A percentile compares a stretch with the other conserved stretches of the same genome.
These are phyloP conservation scores for Lodderomyces theae DNA, from an alignment of 1,139 yeast genomes.

Conservation along the genomic window DNA sequence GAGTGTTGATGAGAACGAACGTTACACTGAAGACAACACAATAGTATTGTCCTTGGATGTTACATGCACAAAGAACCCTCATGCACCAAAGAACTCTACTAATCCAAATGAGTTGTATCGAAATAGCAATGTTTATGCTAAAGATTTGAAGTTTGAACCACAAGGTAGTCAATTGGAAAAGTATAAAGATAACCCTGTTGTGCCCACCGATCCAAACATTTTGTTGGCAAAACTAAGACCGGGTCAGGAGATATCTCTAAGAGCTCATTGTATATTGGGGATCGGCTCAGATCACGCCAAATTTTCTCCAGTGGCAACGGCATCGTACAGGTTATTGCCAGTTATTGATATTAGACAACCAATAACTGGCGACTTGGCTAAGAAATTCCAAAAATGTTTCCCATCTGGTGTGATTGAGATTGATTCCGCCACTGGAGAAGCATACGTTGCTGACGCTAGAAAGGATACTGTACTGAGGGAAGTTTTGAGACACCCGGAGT, in stretches of 20 bases:
- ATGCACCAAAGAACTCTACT: constrained; percentile 75
- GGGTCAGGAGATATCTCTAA: constrained; percentile 89
- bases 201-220: constrained; percentile 82
- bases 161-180: constrained; percentile 80
- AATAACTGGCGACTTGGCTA: constrained; percentile 73
- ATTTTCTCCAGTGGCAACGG: constrained; percentile 95
- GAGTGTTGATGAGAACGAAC: constrained; percentile 59
- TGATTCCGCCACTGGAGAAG: constrained; percentile 55
- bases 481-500: constrained; percentile 89
- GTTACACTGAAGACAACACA: constrained; percentile 84
- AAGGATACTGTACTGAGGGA: constrained; percentile 96
- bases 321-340: constrained; percentile 95
- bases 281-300: constrained; percentile 95
- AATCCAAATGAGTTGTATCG: constrained; percentile 82
- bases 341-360: constrained; percentile 75
- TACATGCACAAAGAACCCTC: constrained; percentile 78
- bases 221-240: constrained; percentile 91
- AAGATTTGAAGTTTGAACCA: constrained; percentile 85
- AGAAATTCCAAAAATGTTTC: constrained; percentile 82
- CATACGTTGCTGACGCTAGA: constrained; percentile 82
- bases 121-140: constrained; percentile 84
- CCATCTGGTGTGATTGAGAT: constrained; percentile 90
- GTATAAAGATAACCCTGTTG: constrained; percentile 68
- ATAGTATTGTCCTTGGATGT: constrained; percentile 79
- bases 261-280: constrained; percentile 90